phyloP scores from a whole-genome alignment of 352 stramenopile species.

The Phytophthora litchii region DNA sequence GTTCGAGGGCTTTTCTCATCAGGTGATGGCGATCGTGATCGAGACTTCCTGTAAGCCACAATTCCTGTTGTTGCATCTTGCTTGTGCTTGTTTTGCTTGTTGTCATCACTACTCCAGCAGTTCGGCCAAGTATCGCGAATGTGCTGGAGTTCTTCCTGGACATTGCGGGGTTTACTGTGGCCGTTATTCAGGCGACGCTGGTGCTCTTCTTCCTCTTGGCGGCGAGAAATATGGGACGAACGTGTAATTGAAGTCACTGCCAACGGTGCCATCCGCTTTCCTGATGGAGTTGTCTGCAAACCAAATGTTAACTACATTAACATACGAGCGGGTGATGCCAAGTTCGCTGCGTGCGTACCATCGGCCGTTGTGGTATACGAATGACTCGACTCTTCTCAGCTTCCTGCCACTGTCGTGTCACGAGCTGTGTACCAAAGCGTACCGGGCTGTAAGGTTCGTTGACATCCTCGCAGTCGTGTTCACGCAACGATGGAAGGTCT shows the following conservation, averaged over 20 bases:
- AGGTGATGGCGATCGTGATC: slow-evolving; percentile 18
- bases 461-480: slow-evolving; percentile 14
- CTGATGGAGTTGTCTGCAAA: slow-evolving; percentile 38
- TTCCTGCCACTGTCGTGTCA: slow-evolving; percentile 61
- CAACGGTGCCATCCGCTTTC: slow-evolving; percentile 18
- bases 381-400: slow-evolving; percentile 45
- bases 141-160: slow-evolving; percentile 56
- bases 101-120: slow-evolving; percentile 48
- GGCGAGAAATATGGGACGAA: slow-evolving; percentile 51
- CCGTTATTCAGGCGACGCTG: slow-evolving; percentile 20
- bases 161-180: slow-evolving; percentile 16
- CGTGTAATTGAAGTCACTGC: slow-evolving; percentile 54
- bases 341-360: slow-evolving; percentile 27
- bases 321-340: neutral
- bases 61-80: slow-evolving; percentile 7
- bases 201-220: slow-evolving; percentile 34
- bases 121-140: slow-evolving; percentile 79
- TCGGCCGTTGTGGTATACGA: slow-evolving; percentile 33
- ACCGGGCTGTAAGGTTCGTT: slow-evolving; percentile 20
- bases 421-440: slow-evolving; percentile 56
- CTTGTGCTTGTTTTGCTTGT: slow-evolving; percentile 21
- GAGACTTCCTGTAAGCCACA: neutral
- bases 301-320: neutral
- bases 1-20: slow-evolving; percentile 8
- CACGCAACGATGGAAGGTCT: slow-evolving; percentile 37